Conservation (phyloP, 805 yeast species). For the Metschnikowia koreensis region DNA sequence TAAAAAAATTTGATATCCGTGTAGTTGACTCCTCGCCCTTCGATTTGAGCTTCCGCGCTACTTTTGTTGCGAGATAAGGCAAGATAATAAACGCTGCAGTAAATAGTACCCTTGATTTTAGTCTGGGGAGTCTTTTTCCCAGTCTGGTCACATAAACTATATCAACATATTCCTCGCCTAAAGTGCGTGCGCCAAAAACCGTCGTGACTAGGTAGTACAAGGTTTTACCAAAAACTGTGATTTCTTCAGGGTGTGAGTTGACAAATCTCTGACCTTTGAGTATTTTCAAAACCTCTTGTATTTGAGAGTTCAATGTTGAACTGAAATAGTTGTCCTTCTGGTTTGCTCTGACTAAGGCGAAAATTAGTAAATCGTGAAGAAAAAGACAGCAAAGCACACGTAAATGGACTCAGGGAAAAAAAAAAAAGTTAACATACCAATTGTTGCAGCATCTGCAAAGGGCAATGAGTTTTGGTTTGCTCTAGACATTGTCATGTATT, state of each 20-base stretch:
- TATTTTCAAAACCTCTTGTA: constrained; percentile 54
- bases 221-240: constrained; percentile 55
- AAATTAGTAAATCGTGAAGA: constrained; percentile 23
- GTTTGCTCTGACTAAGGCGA: constrained; percentile 65
- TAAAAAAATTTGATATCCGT: constrained; percentile 22
- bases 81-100: constrained; percentile 57
- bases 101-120: constrained; percentile 52
- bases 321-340: constrained; percentile 85
- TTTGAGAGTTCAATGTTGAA: constrained; percentile 48
- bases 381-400: background rate
- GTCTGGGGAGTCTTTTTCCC: constrained; percentile 50
- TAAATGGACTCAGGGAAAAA: too few species aligned
- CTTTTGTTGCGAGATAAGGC: constrained; percentile 51
- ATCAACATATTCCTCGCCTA: constrained; percentile 95
- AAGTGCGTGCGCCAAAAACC: constrained; percentile 67
- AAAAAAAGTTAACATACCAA: constrained; percentile 47
- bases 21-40: constrained; percentile 18
- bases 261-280: constrained; percentile 63
- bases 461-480: constrained; percentile 39
- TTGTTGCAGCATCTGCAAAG: constrained; percentile 84
- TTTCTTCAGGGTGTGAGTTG: constrained; percentile 60
- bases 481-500: constrained; percentile 9
- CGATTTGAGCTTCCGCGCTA: constrained; percentile 25
- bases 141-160: constrained; percentile 57
- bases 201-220: constrained; percentile 77